phyloP scores from a whole-genome alignment of 2,329 filamentous ascomycete species.

The Ophiostoma novo-ulmi region DNA sequence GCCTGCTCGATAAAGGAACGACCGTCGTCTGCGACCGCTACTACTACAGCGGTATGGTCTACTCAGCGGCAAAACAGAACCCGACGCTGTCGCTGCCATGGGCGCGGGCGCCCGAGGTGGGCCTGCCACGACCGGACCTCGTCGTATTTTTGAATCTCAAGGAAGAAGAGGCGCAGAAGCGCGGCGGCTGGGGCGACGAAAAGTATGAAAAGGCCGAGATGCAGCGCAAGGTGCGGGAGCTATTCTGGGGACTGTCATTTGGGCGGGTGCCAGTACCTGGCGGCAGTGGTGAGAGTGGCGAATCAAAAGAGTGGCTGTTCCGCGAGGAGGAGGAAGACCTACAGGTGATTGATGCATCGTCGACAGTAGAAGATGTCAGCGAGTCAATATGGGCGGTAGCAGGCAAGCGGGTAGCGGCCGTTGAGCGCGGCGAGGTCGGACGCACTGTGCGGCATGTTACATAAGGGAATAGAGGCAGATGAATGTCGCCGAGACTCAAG shows the following conservation, averaged over 20 bases:
- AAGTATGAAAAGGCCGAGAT: conserved; percentile 80
- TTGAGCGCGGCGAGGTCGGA: conserved; percentile 48
- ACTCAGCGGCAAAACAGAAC: conserved; percentile 81
- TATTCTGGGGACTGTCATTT: conserved; percentile 60
- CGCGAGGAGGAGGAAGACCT: conserved; percentile 50
- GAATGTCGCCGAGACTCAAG: neutral
- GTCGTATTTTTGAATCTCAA: conserved; percentile 83
- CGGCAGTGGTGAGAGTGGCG: neutral
- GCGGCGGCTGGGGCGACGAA: conserved; percentile 86
- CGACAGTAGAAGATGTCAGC: conserved; percentile 52
- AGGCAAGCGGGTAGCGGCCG: conserved; percentile 42
- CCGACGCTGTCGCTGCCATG: conserved; percentile 65
- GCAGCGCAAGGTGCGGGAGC: conserved; percentile 69
- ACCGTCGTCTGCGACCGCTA: conserved; percentile 87
- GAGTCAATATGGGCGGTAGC: conserved; percentile 53
- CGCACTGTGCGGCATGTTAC: conserved; percentile 42
- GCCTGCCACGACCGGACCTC: conserved; percentile 79
- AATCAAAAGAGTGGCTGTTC: conserved; percentile 35
- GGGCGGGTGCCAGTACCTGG: conserved; percentile 35
- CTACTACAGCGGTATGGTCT: conserved; percentile 91
- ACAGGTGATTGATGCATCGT: conserved; percentile 50
- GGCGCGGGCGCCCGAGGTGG: conserved; percentile 79
- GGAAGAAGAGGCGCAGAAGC: conserved; percentile 62
- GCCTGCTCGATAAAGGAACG: conserved; percentile 57
- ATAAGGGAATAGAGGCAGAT: conserved; percentile 27